These are phyloP conservation scores for Phytopythium helicoides DNA, from an alignment of 352 stramenopile genomes.

Conservation along the genomic window DNA sequence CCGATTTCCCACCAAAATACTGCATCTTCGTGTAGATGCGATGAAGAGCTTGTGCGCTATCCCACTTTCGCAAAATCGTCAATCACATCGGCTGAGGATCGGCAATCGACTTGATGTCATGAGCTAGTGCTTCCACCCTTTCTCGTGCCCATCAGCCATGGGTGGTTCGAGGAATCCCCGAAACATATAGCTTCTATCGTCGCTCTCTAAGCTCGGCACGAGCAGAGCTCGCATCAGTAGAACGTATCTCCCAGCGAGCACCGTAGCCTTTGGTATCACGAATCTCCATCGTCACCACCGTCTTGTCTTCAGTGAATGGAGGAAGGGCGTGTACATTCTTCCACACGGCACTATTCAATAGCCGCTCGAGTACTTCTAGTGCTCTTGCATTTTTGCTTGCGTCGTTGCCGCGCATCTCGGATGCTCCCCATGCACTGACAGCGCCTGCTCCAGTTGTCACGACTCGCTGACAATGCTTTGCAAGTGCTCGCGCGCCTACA, in stretches of 20 bases:
- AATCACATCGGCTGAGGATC: too few species aligned
- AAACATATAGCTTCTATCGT: conserved; percentile 35
- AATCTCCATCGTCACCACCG: conserved; percentile 68
- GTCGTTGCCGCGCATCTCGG: conserved; percentile 59
- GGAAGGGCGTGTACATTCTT: conserved; percentile 83
- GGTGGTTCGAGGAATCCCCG: conserved; percentile 83
- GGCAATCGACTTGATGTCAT: too few species aligned
- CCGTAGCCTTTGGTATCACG: conserved; percentile 69
- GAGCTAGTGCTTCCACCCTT: conserved; percentile 57
- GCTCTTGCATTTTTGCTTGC: conserved; percentile 60
- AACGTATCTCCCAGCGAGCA: conserved; percentile 64
- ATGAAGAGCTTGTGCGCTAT: too few species aligned
- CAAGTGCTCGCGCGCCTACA: conserved; percentile 69
- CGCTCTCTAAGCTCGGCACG: not conserved
- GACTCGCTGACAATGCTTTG: conserved; percentile 72
- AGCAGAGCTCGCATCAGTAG: too few species aligned
- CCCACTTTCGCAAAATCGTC: too few species aligned
- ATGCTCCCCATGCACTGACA: conserved; percentile 58
- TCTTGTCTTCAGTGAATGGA: conserved; percentile 19
- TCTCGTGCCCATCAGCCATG: conserved; percentile 74
- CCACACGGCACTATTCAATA: conserved; percentile 64
- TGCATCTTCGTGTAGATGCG: too few species aligned
- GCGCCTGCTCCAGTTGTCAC: conserved; percentile 11
- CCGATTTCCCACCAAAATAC: too few species aligned
- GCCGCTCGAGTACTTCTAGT: conserved; percentile 35